Evolutionary conservation across 345 rosid genomes (phyloP), one percentile per base, ranked within the genome.

Genomic region (Balakata baccata): DNA sequence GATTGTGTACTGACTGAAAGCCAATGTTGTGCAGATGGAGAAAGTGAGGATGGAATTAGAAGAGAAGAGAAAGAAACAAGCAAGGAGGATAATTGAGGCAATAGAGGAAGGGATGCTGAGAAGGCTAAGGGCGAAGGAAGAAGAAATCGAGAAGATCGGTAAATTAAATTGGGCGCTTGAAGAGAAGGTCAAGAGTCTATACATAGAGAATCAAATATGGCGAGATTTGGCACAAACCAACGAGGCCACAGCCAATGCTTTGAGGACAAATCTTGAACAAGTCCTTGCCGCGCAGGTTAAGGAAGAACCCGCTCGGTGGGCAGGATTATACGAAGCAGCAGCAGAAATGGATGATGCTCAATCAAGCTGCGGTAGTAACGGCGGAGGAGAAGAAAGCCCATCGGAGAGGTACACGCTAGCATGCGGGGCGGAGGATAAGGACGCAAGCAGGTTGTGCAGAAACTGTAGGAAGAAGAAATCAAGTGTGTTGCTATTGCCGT

Each of bases 201-300:
- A 84, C 59, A 57, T 86, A 2, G 98, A 93, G 85, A 93, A 89
- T 29, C 96, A 93, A 79, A 84, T 90, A 43, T 93, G 98, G 98
- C 75, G 90, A 69, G 94, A 90, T 47, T 77, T 90, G 64, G 98
- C 98, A 22, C 97, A 87, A 76, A 79, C 80, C 45, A 93, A 88
- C 76, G 89, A 93, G 72, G 98, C 92, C 61, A 81, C 92, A 0
- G 94, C 92, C 64, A 90, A 88, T 77, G 85, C 89, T 71, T 80
- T 93, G 53, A 84, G 98, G 23, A 79, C 66, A 37, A 86, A 88
- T 76, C 87, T 93, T 14, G 92, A 93, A 54, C 89, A 88, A 71
- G 83, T 89, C 38, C 82, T 90, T 11, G 66, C 80, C 0, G 77
- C 87, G 62, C 89, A 82, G 77, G 86, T 74, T 45, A 85, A 78